phyloP scores from a whole-genome alignment of 345 rosid species.

The Combretum micranthum region DNA sequence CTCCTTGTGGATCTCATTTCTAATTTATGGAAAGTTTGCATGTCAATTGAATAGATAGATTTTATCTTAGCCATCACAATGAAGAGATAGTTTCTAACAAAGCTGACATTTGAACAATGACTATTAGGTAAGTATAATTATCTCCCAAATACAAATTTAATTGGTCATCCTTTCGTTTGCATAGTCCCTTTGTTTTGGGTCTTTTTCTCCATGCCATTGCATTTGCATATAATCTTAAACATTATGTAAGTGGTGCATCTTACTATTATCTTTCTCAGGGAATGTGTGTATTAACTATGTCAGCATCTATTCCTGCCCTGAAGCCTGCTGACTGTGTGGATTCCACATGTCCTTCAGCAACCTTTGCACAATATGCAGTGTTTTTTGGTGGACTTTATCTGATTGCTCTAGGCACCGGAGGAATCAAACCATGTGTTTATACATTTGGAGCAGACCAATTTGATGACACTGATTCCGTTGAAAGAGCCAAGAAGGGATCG shows the following conservation, averaged over 20 bases:
- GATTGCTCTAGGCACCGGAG: conserved; percentile 45
- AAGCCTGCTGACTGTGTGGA: conserved; percentile 32
- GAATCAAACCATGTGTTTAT: conserved; percentile 47
- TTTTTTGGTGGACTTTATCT: conserved; percentile 43
- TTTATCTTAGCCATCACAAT: no score
- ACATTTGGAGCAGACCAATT: conserved; percentile 39
- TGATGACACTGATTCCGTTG: conserved; percentile 36
- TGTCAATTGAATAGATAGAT: no score
- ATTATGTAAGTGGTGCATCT: not conserved
- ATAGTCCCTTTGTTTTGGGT: no score
- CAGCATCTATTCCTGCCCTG: conserved; percentile 30
- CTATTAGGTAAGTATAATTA: no score
- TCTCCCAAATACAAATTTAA: no score
- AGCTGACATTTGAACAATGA: no score
- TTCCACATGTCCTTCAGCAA: conserved; percentile 31
- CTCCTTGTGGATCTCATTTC: no score
- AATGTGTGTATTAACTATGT: conserved; percentile 37
- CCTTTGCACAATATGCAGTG: conserved; percentile 26
- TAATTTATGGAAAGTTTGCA: no score
- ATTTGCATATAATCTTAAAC: no score
- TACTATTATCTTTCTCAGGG: conserved; percentile 19
- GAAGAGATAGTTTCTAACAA: no score
- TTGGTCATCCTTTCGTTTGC: no score
- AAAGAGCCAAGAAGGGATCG: conserved; percentile 20
- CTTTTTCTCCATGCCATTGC: no score